Conservation (phyloP, 164 flowering plant genomes). For the Tetracentron sinense region DNA sequence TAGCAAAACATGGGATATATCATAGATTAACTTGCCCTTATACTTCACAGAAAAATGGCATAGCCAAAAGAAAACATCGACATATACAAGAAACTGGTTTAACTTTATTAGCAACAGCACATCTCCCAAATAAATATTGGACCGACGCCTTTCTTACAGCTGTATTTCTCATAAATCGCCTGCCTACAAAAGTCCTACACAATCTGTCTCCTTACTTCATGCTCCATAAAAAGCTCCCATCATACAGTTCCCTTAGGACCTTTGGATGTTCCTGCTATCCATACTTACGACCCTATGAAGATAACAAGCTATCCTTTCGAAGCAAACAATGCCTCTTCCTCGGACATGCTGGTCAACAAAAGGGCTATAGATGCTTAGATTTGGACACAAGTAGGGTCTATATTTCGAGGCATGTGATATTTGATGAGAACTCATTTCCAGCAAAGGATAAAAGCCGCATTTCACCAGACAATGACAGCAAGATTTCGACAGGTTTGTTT, state of each 20-base stretch:
- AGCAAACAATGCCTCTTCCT: neutral
- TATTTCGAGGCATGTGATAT: neutral
- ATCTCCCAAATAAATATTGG: conserved; percentile 2
- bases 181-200: neutral
- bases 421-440: neutral
- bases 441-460: neutral
- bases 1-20: no score
- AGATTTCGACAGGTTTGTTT: neutral
- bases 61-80: neutral
- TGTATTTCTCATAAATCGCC: no score
- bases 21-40: no score
- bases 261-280: conserved; percentile 6
- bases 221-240: neutral
- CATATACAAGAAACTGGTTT: conserved; percentile 5
- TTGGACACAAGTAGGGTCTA: neutral
- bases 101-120: conserved; percentile 6
- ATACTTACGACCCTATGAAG: neutral
- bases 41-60: neutral
- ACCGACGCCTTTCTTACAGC: neutral
- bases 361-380: no score
- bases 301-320: neutral
- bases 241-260: neutral
- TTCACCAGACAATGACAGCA: neutral
- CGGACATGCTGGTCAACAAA: neutral
- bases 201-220: neutral